Evolutionary conservation across 2,329 filamentous ascomycete genomes (phyloP).

Genomic region (Metarhizium rileyi): DNA sequence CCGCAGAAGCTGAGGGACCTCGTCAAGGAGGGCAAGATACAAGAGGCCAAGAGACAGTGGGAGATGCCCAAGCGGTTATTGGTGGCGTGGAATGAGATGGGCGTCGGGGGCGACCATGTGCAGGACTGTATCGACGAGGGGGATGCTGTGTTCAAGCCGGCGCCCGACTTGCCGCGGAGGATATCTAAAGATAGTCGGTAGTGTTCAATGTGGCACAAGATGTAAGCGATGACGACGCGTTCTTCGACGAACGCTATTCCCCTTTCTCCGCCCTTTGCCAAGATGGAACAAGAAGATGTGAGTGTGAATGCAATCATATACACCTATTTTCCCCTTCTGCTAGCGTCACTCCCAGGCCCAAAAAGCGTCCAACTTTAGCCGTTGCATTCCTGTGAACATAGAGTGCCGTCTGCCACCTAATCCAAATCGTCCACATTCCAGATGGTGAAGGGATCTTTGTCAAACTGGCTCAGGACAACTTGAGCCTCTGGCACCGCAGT

Average conservation of each 20-base stretch:
- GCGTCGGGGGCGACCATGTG: slow-evolving; percentile 45
- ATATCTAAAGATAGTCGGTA: slow-evolving; percentile 11
- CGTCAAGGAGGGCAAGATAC: slow-evolving; percentile 46
- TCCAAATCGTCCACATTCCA: slow-evolving; percentile 39
- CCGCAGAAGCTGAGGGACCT: slow-evolving; percentile 50
- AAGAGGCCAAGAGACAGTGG: slow-evolving; percentile 52
- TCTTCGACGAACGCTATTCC: no score
- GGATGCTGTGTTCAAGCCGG: slow-evolving; percentile 34
- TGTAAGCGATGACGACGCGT: no score
- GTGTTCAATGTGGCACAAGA: neutral
- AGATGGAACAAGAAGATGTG: no score
- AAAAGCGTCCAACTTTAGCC: no score
- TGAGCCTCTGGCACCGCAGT: slow-evolving; percentile 40
- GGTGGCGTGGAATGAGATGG: slow-evolving; percentile 42
- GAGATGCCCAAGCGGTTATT: slow-evolving; percentile 42
- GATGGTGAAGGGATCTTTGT: slow-evolving; percentile 83
- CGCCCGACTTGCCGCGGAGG: slow-evolving; percentile 8
- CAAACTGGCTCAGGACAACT: slow-evolving; percentile 67
- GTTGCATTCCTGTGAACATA: neutral
- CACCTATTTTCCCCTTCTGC: no score
- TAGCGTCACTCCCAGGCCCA: no score
- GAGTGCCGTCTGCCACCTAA: neutral
- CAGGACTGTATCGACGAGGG: slow-evolving; percentile 44
- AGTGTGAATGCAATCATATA: no score
- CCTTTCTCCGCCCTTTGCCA: no score